Percentiles rank a stretch among this genome's conserved stretches.
These are phyloP conservation scores for Piloderma croceum DNA, from an alignment of 768 basidiomycete genomes.

Conservation along the genomic window DNA sequence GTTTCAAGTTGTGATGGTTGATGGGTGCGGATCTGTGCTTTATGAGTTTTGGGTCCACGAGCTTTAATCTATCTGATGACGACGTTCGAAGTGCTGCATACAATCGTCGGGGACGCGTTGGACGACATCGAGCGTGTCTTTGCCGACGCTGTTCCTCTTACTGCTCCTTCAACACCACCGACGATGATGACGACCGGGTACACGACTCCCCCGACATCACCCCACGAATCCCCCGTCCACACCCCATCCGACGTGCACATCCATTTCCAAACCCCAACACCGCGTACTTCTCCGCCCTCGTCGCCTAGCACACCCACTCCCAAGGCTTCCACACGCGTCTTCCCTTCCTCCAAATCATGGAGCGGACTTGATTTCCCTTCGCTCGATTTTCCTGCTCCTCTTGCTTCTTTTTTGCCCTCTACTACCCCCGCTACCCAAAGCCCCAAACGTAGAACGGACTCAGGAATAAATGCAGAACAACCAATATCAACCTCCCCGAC, in stretches of 20 bases:
- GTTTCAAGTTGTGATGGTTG: no score
- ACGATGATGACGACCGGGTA: constrained; percentile 6
- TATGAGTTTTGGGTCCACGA: no score
- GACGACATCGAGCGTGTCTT: constrained; percentile 64
- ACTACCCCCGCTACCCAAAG: constrained; percentile 2
- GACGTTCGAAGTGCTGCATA: constrained; percentile 61
- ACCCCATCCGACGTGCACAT: constrained; percentile 9
- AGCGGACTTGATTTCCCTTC: no score
- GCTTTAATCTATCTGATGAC: no score
- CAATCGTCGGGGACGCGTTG: constrained; percentile 62
- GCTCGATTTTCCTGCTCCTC: no score
- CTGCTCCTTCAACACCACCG: constrained; percentile 15
- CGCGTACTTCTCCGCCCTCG: no score
- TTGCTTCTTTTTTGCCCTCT: constrained; percentile 22
- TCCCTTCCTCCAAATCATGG: no score
- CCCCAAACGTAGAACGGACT: constrained; percentile 30
- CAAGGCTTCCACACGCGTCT: no score
- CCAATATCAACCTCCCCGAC: no score
- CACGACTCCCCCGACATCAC: constrained; percentile 8
- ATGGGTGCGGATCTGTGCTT: no score
- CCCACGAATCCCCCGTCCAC: neutral
- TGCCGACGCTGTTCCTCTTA: constrained; percentile 20
- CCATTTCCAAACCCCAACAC: constrained; percentile 22
- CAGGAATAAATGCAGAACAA: no score
- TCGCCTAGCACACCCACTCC: no score